Base-by-base conservation (phyloP, 2,329 filamentous ascomycete genomes). In the Teratosphaeria zuluensis region DNA sequence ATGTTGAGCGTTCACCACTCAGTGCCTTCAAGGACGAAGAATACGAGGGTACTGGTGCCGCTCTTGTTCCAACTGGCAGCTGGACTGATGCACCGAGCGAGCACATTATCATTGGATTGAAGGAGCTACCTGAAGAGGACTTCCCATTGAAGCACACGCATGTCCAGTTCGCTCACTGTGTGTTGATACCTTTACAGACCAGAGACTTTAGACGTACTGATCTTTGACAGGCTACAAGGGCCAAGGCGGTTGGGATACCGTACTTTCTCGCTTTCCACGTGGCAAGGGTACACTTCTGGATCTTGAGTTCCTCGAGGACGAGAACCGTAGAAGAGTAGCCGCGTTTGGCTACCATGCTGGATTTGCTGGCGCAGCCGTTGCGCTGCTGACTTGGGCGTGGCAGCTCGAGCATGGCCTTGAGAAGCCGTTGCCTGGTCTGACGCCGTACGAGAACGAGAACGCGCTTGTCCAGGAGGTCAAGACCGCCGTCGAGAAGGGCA, bases 231-330 rank as follows among this genome's bases (percentile, higher is more conserved):
- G 68, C 66, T 74, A 73, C 65, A 74, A 74, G 63, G 65, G 65
- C 65, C 90, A 94, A 75, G 83, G 77, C 31, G 87, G 87, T 31
- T 96, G 90, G 89, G 84, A 89, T 59, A 81, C 83, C 51, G 88
- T 90, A 5, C 83, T 96, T n/a, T 80, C 84, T 59, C 82, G 92
- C 58, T 96, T 91, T 73, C 82, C 88, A 31, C 81, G 84, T 28
- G 90, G 89, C 59, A 84, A 85, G 57, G 89, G 90, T 65, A 86
- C 83, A 0, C 83, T 96, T 14, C 83, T 91, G 60, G 92, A 96
- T 69, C 81, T 96, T 42, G 92, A 96, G 72, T 96, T 96, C 72
- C 79, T 96, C 42, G 82, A 84, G 46, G 87, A 95, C 19, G 55
- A 86, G 63, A 80, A 77, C 32, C 88, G 88, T 42, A 80, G 88